Evolutionary conservation across 345 rosid species (phyloP).

Genomic region (Salix viminalis): DNA sequence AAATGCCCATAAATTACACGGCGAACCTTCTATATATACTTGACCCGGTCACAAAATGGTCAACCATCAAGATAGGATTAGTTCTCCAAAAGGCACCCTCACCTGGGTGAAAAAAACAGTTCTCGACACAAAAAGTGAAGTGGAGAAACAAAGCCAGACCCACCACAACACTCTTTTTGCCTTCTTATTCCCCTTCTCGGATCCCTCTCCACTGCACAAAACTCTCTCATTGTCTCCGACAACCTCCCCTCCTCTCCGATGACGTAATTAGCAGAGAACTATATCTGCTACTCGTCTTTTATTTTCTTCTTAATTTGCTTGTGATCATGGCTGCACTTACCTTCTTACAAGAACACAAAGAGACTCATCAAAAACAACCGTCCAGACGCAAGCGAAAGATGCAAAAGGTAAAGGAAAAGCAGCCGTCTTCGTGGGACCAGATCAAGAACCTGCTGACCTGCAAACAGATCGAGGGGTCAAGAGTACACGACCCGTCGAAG

Average conservation of each 20-base stretch:
- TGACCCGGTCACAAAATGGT: background rate
- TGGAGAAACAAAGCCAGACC: constrained; percentile 27
- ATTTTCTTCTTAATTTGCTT: constrained; percentile 7
- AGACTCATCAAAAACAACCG: constrained; percentile 19
- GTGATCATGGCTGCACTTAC: constrained; percentile 63
- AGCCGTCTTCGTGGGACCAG: constrained; percentile 93
- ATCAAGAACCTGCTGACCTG: constrained; percentile 86
- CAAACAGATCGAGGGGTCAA: constrained; percentile 74
- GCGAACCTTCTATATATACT: background rate
- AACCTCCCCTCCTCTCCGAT: background rate
- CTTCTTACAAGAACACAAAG: constrained; percentile 37
- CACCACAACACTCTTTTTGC: constrained; percentile 27
- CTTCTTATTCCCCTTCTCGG: constrained; percentile 43
- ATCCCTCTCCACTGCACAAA: constrained; percentile 29
- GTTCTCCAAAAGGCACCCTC: background rate
- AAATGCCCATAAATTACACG: background rate
- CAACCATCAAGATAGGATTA: background rate
- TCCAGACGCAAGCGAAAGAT: constrained; percentile 28
- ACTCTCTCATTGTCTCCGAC: constrained; percentile 1
- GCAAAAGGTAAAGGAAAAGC: constrained; percentile 38
- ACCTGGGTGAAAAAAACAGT: background rate
- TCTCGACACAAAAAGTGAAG: background rate
- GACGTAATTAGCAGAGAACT: constrained; percentile 1
- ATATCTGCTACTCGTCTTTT: background rate
- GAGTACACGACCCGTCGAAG: constrained; percentile 74